Conservation (phyloP, 148 eudicot genomes). For the Pharnaceum exiguum region DNA sequence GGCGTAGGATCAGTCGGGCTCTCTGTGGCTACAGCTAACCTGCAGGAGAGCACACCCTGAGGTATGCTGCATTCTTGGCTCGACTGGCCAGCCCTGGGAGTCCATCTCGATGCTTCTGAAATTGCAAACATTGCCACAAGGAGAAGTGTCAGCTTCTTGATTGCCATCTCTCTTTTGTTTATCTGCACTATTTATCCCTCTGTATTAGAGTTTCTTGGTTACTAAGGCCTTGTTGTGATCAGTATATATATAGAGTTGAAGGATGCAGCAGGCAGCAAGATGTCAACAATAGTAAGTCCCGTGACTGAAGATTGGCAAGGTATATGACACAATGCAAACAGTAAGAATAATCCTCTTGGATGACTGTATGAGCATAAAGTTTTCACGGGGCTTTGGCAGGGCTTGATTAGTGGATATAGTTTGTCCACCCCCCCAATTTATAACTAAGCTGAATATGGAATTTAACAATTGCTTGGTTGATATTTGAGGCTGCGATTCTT, state of each 20-base stretch:
- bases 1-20: constrained; percentile 32
- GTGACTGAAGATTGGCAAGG: constrained; percentile 18
- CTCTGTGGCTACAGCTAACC: constrained; percentile 28
- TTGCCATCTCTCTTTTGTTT: constrained; percentile 7
- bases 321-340: too few relatives aligned
- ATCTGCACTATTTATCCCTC: background rate
- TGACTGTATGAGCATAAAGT: background rate
- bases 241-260: background rate
- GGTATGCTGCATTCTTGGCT: constrained; percentile 45
- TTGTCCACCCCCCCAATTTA: background rate
- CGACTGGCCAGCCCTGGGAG: constrained; percentile 28
- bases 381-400: constrained; percentile 19
- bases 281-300: constrained; percentile 14
- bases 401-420: constrained; percentile 9
- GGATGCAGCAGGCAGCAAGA: background rate
- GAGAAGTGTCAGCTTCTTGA: constrained; percentile 9
- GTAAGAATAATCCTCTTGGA: background rate
- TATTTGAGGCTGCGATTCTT: background rate
- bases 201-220: background rate
- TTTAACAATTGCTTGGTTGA: background rate
- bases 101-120: constrained; percentile 15
- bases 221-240: background rate
- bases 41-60: constrained; percentile 31
- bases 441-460: background rate
- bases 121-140: constrained; percentile 23